Conservation (phyloP, 2,329 filamentous ascomycete species). For the Fusarium keratoplasticum region DNA sequence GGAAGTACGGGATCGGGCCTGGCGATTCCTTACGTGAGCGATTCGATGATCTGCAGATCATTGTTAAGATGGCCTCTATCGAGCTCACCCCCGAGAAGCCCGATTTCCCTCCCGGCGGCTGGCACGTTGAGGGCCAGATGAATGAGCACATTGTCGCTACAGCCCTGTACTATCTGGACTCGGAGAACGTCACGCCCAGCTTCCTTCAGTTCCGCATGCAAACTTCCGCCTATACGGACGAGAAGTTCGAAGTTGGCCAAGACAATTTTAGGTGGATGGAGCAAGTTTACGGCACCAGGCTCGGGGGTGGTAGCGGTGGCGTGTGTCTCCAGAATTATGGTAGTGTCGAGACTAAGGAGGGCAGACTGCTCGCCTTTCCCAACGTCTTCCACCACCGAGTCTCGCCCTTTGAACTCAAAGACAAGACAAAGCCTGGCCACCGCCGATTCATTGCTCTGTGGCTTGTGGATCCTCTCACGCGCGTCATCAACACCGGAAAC, state of each 20-base stretch:
- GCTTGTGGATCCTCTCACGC: slow-evolving; percentile 62
- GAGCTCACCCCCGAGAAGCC: slow-evolving; percentile 40
- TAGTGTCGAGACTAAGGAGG: slow-evolving; percentile 31
- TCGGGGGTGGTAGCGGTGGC: rapidly evolving
- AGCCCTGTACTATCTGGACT: slow-evolving; percentile 43
- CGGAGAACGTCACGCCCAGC: slow-evolving; percentile 36
- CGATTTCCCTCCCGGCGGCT: slow-evolving; percentile 19
- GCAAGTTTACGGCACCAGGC: slow-evolving; percentile 1
- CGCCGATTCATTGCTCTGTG: slow-evolving; percentile 65
- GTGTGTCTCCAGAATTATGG: slow-evolving; percentile 32
- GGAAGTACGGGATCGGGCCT: slow-evolving; percentile 21
- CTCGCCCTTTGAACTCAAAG: slow-evolving; percentile 57
- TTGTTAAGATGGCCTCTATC: slow-evolving; percentile 66
- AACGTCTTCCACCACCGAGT: slow-evolving; percentile 39
- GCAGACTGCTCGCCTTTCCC: slow-evolving; percentile 29
- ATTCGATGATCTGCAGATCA: slow-evolving; percentile 59
- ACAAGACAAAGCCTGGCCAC: slow-evolving; percentile 61
- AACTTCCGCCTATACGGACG: neutral
- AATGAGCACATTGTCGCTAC: slow-evolving; percentile 46
- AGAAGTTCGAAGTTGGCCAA: neutral
- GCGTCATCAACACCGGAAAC: slow-evolving; percentile 50
- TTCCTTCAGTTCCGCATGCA: slow-evolving; percentile 36
- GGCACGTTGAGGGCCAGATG: slow-evolving; percentile 43
- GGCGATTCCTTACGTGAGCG: slow-evolving; percentile 8
- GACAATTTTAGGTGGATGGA: slow-evolving; percentile 15